A percentile compares a stretch with the other conserved stretches of the same genome.
phyloP scores from a whole-genome alignment of 257 asterid species.

The Solanum medicagineum region DNA sequence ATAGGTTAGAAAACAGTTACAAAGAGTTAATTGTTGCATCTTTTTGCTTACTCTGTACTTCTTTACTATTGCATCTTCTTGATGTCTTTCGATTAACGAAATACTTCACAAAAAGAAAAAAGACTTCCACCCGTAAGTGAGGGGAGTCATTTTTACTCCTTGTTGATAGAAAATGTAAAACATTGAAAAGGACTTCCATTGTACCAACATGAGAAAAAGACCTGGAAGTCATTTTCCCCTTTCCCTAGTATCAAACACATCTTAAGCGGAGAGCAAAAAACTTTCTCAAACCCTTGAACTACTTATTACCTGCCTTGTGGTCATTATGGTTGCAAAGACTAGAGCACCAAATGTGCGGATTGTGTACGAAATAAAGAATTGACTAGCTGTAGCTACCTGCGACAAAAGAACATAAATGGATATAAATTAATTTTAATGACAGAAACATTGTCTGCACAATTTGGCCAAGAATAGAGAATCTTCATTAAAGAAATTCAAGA shows the following conservation, averaged over 20 bases:
- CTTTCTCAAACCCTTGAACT: not conserved
- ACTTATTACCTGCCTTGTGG: slow-evolving; percentile 85
- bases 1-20: not conserved
- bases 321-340: slow-evolving; percentile 87
- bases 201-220: not conserved
- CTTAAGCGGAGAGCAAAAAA: not conserved
- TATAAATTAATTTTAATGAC: not conserved
- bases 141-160: not conserved
- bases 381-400: slow-evolving; percentile 97
- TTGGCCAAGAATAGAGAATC: not conserved
- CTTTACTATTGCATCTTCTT: not conserved
- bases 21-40: not conserved
- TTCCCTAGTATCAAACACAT: not conserved
- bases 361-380: slow-evolving; percentile 88
- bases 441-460: not conserved
- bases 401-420: not conserved
- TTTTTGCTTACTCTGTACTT: not conserved
- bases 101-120: not conserved
- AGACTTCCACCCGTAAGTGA: not conserved
- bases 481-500: not conserved
- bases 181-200: not conserved
- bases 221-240: not conserved
- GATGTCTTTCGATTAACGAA: not conserved
- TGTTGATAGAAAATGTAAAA: not conserved
- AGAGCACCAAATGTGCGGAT: slow-evolving; percentile 95